A percentile compares a stretch with the other conserved stretches of the same genome.
These are phyloP conservation scores for Capsella bursapastoris DNA, from an alignment of 345 rosid genomes.

Conservation along the genomic window DNA sequence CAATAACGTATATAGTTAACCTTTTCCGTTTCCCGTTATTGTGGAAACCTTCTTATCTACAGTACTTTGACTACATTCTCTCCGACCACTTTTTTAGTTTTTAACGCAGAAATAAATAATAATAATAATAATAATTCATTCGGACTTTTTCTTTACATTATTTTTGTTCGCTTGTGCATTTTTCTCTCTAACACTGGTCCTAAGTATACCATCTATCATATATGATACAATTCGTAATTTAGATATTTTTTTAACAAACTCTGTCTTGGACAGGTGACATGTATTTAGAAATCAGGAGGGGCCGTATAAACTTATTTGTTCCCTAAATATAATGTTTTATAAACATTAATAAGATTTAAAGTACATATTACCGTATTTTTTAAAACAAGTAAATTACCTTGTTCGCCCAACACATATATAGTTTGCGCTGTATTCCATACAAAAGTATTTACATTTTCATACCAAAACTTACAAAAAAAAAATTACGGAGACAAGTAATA, in stretches of 20 bases:
- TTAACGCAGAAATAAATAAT: not conserved
- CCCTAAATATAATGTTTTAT: not conserved
- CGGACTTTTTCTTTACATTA: not conserved
- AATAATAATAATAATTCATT: too few species aligned
- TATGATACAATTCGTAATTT: too few species aligned
- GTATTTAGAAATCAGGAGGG: not conserved
- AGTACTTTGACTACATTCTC: not conserved
- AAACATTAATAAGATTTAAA: not conserved
- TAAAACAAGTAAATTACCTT: not conserved
- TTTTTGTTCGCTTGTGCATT: not conserved
- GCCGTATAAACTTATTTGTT: not conserved
- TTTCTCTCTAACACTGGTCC: not conserved
- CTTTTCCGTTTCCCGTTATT: not conserved
- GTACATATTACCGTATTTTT: not conserved
- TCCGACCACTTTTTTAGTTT: constrained; percentile 27
- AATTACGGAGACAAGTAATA: not conserved
- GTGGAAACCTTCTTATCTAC: constrained; percentile 6
- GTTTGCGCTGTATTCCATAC: not conserved
- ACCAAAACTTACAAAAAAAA: not conserved
- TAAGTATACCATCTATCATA: not conserved
- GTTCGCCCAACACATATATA: not conserved
- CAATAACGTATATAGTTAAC: not conserved
- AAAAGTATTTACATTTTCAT: not conserved
- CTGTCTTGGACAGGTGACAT: too few species aligned
- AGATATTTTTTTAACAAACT: too few species aligned